A percentile compares a stretch with the other conserved stretches of the same genome.
These are phyloP conservation scores for Dianthus caryophyllus DNA, from an alignment of 148 eudicot genomes.

Conservation along the genomic window DNA sequence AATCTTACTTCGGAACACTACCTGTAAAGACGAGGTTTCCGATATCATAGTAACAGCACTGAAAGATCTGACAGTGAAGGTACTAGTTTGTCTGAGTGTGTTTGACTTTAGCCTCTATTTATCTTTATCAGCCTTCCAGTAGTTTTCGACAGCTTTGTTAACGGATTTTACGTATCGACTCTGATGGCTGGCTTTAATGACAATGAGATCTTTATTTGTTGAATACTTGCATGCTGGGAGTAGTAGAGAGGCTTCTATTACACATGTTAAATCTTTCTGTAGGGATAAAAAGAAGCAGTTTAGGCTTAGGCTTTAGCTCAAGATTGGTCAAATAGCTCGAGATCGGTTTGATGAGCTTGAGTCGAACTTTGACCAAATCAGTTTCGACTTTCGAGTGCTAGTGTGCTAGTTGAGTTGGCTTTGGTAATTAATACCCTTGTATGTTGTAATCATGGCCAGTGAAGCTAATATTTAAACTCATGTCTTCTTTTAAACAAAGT, in stretches of 20 bases:
- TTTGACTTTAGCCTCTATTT: neutral
- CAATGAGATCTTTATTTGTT: neutral
- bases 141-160: neutral
- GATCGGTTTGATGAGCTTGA: no score
- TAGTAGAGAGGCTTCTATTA: neutral
- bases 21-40: conserved; percentile 64
- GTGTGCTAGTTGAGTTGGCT: no score
- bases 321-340: no score
- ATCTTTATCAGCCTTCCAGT: neutral
- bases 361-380: no score
- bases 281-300: neutral
- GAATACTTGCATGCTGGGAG: neutral
- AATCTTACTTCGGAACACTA: conserved; percentile 66
- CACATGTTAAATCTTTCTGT: neutral
- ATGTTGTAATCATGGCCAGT: neutral
- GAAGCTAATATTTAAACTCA: neutral
- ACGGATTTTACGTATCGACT: neutral
- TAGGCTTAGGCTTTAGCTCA: no score
- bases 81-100: conserved; percentile 21
- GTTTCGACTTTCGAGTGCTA: no score
- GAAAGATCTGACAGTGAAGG: conserved; percentile 73
- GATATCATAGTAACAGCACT: conserved; percentile 71
- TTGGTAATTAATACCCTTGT: no score
- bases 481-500: neutral
- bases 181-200: neutral